Percentiles rank a stretch among this genome's conserved stretches.
These are phyloP conservation scores for Rhodocollybia butyracea DNA, from an alignment of 768 basidiomycete species.

Conservation along the genomic window DNA sequence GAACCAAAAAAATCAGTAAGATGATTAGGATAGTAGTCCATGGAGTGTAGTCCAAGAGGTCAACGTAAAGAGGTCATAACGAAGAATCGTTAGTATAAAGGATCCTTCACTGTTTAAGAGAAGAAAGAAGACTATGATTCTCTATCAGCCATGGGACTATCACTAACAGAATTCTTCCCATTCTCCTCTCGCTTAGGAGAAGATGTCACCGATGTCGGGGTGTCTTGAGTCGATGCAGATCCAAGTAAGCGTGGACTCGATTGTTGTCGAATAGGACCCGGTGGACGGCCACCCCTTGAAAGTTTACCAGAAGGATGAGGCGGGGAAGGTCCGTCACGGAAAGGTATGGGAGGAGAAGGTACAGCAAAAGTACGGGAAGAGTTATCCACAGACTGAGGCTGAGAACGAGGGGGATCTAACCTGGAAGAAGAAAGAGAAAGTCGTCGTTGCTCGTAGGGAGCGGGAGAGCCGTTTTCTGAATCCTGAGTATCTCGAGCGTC, in stretches of 20 bases:
- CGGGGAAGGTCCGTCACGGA: conserved; percentile 26
- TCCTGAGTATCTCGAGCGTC: conserved; percentile 30
- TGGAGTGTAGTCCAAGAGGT: neutral
- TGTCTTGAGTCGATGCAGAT: neutral
- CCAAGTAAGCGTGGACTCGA: conserved; percentile 8
- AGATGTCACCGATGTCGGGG: neutral
- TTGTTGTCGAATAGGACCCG: conserved; percentile 3
- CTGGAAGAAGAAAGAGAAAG: conserved; percentile 48
- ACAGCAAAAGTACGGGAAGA: conserved; percentile 20
- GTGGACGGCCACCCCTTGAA: conserved; percentile 8
- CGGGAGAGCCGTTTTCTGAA: conserved; percentile 42
- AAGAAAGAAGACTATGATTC: no score
- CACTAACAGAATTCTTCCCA: conserved; percentile 4
- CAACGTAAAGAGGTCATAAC: neutral
- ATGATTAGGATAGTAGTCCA: neutral
- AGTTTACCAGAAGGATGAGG: conserved; percentile 18
- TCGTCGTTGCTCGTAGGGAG: conserved; percentile 47
- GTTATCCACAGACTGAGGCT: conserved; percentile 24
- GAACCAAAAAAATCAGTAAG: neutral
- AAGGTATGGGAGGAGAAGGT: conserved; percentile 31
- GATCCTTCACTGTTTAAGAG: no score
- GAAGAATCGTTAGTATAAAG: neutral
- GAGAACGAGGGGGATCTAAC: conserved; percentile 39
- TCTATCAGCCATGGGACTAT: conserved; percentile 3
- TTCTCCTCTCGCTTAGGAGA: conserved; percentile 2